Percentiles rank a stretch among this genome's conserved stretches.
Evolutionary conservation across 2,329 filamentous ascomycete species (phyloP).

Genomic region (Hyphodiscus sp.): DNA sequence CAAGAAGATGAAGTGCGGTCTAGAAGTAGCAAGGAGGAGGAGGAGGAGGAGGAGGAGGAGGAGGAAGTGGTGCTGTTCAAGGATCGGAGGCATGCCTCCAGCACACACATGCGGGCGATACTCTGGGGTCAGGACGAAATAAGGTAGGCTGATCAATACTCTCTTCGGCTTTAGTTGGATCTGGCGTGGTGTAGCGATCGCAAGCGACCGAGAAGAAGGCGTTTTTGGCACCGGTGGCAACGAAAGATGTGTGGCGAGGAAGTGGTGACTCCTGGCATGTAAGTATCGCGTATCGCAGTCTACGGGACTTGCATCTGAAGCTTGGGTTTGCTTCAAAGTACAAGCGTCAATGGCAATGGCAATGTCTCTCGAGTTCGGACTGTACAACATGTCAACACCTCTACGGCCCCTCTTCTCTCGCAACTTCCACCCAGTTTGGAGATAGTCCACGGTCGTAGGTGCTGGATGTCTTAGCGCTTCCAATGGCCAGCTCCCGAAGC

Average conservation of each 20-base stretch:
- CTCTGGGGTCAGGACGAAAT: constrained; percentile 8
- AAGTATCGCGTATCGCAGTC: background rate
- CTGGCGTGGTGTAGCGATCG: background rate
- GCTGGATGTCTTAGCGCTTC: background rate
- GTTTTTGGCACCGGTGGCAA: constrained; percentile 1
- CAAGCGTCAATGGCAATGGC: too few species aligned
- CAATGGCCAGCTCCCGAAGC: background rate
- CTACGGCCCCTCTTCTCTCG: background rate
- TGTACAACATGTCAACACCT: background rate
- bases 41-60: too few species aligned
- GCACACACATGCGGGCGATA: background rate
- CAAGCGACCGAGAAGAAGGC: background rate
- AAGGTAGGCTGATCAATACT: constrained; percentile 20
- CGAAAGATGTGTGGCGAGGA: background rate
- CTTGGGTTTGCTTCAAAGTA: too few species aligned
- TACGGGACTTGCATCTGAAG: too few species aligned
- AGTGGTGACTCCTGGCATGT: background rate
- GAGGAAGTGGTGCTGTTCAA: background rate
- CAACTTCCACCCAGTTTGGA: background rate
- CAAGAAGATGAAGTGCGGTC: background rate
- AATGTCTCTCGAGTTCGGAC: too few species aligned
- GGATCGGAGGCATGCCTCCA: background rate
- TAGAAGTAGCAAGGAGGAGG: background rate
- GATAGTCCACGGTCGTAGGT: background rate
- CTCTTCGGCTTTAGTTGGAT: constrained; percentile 5